These are phyloP conservation scores for Xylaria sp. DNA, from an alignment of 2,329 filamentous ascomycete genomes.

Conservation along the genomic window DNA sequence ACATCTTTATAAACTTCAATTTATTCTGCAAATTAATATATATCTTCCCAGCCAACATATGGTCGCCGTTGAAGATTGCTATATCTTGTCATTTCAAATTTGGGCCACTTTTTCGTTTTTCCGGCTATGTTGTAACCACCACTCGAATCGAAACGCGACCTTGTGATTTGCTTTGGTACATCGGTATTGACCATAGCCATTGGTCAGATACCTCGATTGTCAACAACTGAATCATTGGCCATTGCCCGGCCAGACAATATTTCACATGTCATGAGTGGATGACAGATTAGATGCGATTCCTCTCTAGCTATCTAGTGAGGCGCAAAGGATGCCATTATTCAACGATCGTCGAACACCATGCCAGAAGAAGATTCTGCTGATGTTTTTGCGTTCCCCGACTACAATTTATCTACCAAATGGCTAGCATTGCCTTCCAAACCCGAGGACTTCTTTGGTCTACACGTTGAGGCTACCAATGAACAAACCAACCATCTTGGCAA, in stretches of 20 bases:
- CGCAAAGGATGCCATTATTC: conserved; percentile 37
- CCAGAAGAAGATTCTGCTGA: conserved; percentile 60
- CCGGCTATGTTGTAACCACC: neutral
- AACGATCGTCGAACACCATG: conserved; percentile 46
- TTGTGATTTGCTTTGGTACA: neutral
- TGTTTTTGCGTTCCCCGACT: conserved; percentile 72
- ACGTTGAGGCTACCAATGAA: conserved; percentile 49
- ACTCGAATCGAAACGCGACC: neutral
- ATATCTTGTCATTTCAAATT: neutral
- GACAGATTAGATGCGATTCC: neutral
- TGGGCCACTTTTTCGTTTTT: neutral
- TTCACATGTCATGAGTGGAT: too few relatives aligned
- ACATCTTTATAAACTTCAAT: too few relatives aligned
- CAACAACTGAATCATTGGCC: too few relatives aligned
- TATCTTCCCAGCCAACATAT: too few relatives aligned
- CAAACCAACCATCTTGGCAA: conserved; percentile 22
- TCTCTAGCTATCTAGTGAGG: neutral
- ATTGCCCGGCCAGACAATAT: too few relatives aligned
- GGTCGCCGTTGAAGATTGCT: neutral
- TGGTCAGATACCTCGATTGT: neutral
- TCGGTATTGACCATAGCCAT: neutral
- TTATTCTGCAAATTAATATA: too few relatives aligned
- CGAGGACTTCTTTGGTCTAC: conserved; percentile 58
- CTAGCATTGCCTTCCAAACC: conserved; percentile 51
- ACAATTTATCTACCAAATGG: conserved; percentile 67